Percentiles rank a stretch among this genome's conserved stretches.
phyloP scores from a whole-genome alignment of 148 eudicot genomes.

The Limonium bicolor region DNA sequence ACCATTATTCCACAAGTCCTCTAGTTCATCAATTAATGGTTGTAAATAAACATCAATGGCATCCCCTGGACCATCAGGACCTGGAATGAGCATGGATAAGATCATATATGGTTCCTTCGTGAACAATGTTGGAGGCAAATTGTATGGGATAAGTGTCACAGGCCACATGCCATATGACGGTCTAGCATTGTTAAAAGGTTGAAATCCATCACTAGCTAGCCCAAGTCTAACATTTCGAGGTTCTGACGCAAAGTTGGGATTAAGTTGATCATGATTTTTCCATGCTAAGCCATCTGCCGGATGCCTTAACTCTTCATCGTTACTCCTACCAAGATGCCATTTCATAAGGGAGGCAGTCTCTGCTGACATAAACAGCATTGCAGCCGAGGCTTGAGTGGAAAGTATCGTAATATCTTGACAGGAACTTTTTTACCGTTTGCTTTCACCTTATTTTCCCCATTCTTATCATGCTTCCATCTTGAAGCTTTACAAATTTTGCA shows the following conservation, averaged over 20 bases:
- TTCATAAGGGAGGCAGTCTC: not conserved
- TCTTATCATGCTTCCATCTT: too few relatives aligned
- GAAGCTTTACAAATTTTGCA: too few relatives aligned
- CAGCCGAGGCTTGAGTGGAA: constrained; percentile 4
- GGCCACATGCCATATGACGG: constrained; percentile 9
- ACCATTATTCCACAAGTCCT: constrained; percentile 11
- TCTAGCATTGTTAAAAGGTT: constrained; percentile 6
- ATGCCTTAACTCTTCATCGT: not conserved
- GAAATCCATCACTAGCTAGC: constrained; percentile 11
- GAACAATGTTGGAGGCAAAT: constrained; percentile 1
- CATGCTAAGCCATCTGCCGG: constrained; percentile 4
- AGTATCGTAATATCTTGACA: constrained; percentile 1
- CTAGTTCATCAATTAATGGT: constrained; percentile 14
- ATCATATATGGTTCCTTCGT: constrained; percentile 3
- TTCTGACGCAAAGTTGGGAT: constrained; percentile 10
- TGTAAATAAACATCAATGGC: constrained; percentile 13
- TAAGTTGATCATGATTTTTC: constrained; percentile 2
- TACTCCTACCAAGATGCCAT: not conserved
- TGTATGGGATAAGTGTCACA: constrained; percentile 2
- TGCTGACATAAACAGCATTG: constrained; percentile 6
- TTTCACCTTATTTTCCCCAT: too few relatives aligned
- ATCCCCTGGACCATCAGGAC: constrained; percentile 9
- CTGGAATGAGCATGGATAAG: constrained; percentile 11
- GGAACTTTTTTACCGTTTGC: too few relatives aligned
- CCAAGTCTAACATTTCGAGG: constrained; percentile 12